phyloP scores from a whole-genome alignment of 164 flowering plant species.

The Cinnamomum chago region DNA sequence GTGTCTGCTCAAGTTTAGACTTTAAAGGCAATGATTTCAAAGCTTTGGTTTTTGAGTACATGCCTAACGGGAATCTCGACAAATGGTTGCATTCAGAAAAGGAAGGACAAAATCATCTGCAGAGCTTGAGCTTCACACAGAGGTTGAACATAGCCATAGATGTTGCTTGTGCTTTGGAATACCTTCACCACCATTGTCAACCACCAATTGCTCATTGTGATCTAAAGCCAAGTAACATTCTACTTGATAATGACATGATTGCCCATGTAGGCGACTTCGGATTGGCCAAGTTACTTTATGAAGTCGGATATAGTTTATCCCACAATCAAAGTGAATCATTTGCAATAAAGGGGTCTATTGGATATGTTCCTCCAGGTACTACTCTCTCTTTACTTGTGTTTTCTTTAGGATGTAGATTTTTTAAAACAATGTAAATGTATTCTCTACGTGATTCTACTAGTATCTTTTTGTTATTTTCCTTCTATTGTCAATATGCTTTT shows the following conservation, averaged over 20 bases:
- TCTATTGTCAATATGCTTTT: too few species aligned
- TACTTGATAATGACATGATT: constrained; percentile 13
- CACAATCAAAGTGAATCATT: not conserved
- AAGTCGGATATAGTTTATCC: not conserved
- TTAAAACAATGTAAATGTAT: too few species aligned
- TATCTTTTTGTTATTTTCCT: not conserved
- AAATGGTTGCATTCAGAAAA: constrained; percentile 13
- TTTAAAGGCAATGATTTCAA: constrained; percentile 28
- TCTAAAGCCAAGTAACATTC: constrained; percentile 22
- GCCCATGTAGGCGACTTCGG: constrained; percentile 20
- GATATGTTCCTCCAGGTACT: constrained; percentile 22
- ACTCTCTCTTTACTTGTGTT: too few species aligned
- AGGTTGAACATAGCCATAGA: constrained; percentile 20
- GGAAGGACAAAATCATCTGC: not conserved
- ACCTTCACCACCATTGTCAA: constrained; percentile 28
- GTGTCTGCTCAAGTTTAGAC: constrained; percentile 26
- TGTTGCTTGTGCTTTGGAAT: constrained; percentile 28
- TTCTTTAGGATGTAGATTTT: too few species aligned
- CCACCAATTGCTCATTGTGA: constrained; percentile 12
- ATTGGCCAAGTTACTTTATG: constrained; percentile 8
- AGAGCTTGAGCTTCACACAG: not conserved
- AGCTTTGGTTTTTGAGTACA: constrained; percentile 26
- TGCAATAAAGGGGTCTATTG: constrained; percentile 10
- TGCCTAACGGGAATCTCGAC: constrained; percentile 17
- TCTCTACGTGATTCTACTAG: not conserved